These are phyloP conservation scores for Durusdinium trenchii DNA, from an alignment of 73 alveolate genomes.

Conservation along the genomic window DNA sequence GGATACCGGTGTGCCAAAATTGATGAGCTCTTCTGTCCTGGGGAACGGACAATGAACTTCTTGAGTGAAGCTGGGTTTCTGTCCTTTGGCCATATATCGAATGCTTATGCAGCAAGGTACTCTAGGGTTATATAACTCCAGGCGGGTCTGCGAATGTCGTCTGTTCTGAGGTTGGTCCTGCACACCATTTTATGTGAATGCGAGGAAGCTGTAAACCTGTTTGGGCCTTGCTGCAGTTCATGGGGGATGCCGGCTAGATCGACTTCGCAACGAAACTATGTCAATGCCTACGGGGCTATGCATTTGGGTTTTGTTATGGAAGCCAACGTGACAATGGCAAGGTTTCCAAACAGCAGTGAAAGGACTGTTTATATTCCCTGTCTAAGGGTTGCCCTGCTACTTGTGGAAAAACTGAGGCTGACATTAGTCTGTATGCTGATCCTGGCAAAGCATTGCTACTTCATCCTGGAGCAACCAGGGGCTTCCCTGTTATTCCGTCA, in stretches of 20 bases:
- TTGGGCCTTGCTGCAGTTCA: constrained; percentile 6
- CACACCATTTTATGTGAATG: not conserved
- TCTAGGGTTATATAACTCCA: too few relatives aligned
- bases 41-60: constrained; percentile 7
- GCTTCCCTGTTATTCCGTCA: not conserved
- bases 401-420: too few relatives aligned
- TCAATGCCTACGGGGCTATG: not conserved
- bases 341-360: not conserved
- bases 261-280: not conserved
- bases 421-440: not conserved
- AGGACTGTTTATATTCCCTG: not conserved
- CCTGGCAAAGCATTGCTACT: not conserved
- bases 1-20: not conserved
- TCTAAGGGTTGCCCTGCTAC: not conserved
- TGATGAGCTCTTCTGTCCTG: not conserved
- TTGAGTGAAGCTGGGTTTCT: not conserved
- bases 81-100: not conserved
- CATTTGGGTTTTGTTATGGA: not conserved
- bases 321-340: not conserved
- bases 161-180: not conserved
- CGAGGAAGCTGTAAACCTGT: not conserved
- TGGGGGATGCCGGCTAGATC: constrained; percentile 55
- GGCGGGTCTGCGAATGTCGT: too few relatives aligned
- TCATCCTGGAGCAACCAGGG: not conserved
- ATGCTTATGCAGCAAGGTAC: too few relatives aligned